Evolutionary conservation across 306 rosid genomes (phyloP).

Genomic region (Parietaria judaica): DNA sequence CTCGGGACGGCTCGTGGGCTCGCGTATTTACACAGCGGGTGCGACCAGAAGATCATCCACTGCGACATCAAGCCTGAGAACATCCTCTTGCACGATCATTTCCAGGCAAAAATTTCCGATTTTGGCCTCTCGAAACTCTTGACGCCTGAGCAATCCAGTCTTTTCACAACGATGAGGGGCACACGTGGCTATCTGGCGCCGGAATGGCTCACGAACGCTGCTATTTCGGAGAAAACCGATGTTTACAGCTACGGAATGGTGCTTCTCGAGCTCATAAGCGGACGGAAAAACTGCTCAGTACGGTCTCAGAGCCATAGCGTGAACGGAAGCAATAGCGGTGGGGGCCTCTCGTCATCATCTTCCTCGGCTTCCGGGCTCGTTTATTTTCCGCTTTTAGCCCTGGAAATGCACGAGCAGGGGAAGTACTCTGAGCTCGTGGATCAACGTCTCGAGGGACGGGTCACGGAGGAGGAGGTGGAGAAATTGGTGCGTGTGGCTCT

Average conservation of each 20-base stretch:
- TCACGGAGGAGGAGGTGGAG: constrained; percentile 52
- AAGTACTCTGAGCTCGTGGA: constrained; percentile 73
- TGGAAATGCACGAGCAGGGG: constrained; percentile 82
- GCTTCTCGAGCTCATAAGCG: constrained; percentile 70
- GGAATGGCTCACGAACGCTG: constrained; percentile 86
- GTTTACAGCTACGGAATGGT: constrained; percentile 95
- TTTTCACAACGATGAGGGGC: constrained; percentile 94
- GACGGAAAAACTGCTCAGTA: constrained; percentile 59
- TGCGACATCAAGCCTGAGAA: constrained; percentile 93
- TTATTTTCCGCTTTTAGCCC: constrained; percentile 73
- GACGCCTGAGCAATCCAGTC: constrained; percentile 65
- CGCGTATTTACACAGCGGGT: constrained; percentile 74
- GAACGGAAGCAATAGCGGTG: constrained; percentile 46
- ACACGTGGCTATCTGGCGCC: constrained; percentile 95
- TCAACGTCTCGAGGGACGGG: constrained; percentile 61
- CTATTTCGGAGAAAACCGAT: constrained; percentile 80
- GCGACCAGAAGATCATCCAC: constrained; percentile 77
- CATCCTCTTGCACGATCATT: constrained; percentile 66
- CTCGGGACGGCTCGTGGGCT: constrained; percentile 90
- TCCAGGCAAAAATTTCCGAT: constrained; percentile 81
- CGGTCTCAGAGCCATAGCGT: constrained; percentile 55
- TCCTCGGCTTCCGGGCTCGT: constrained; percentile 44
- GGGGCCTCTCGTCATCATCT: constrained; percentile 39
- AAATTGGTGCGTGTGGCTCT: constrained; percentile 63
- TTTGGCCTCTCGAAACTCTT: constrained; percentile 88